These are phyloP conservation scores for Vicia sativa DNA, from an alignment of 306 rosid genomes.

Conservation along the genomic window DNA sequence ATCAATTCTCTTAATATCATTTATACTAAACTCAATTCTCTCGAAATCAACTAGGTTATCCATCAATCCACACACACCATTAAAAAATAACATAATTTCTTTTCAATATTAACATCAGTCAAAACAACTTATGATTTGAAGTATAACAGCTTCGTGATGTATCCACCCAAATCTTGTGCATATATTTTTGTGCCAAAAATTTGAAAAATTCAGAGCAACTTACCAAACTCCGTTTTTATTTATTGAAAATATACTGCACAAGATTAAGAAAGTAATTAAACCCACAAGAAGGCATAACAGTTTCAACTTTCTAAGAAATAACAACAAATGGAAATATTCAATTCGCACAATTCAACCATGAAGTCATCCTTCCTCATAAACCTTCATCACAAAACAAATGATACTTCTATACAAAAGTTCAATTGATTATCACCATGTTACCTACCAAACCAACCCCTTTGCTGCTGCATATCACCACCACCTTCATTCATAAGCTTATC, in stretches of 20 bases:
- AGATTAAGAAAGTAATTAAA: conserved; percentile 36
- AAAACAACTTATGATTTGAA: too few species aligned
- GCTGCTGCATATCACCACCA: conserved; percentile 60
- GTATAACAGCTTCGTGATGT: too few species aligned
- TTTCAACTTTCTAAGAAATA: conserved; percentile 36
- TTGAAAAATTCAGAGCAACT: conserved; percentile 10
- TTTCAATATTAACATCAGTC: too few species aligned
- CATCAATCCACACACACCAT: too few species aligned
- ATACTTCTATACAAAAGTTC: conserved; percentile 51
- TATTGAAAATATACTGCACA: conserved; percentile 56
- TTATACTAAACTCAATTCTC: too few species aligned
- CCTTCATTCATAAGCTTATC: conserved; percentile 82
- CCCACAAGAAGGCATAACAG: conserved; percentile 42
- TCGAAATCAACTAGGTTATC: too few species aligned
- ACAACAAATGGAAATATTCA: conserved; percentile 32
- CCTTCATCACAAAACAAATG: conserved; percentile 39
- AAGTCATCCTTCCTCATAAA: conserved; percentile 30
- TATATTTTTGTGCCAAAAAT: not conserved
- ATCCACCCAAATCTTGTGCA: too few species aligned
- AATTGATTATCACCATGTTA: conserved; percentile 40
- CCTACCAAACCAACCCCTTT: conserved; percentile 83
- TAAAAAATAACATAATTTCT: too few species aligned
- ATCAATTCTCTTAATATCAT: too few species aligned
- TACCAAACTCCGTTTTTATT: conserved; percentile 43
- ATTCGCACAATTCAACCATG: conserved; percentile 37